Conservation (phyloP, 1,284 basidiomycete genomes). For the Ganoderma boninense region DNA sequence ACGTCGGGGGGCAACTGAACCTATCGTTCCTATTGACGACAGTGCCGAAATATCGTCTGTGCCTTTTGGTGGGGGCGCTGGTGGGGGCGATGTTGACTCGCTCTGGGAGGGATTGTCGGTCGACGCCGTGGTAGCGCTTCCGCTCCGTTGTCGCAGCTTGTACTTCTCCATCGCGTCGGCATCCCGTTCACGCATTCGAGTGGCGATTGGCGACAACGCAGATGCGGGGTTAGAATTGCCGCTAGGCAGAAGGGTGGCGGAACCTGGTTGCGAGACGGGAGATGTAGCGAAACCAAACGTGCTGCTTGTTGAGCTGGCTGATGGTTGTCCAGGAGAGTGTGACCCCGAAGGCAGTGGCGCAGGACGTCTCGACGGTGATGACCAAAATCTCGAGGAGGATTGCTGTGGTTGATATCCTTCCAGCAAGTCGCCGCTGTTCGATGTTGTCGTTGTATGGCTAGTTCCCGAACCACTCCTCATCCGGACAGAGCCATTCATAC, state of each 20-base stretch:
- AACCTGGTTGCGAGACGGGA: constrained; percentile 49
- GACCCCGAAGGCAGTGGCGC: constrained; percentile 42
- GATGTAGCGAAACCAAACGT: constrained; percentile 54
- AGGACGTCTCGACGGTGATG: constrained; percentile 41
- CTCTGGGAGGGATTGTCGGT: constrained; percentile 73
- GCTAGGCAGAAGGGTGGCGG: constrained; percentile 42
- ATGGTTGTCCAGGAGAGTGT: constrained; percentile 64
- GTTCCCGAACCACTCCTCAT: constrained; percentile 84
- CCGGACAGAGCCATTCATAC: constrained; percentile 49
- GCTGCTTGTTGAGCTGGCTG: constrained; percentile 54
- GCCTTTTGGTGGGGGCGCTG: constrained; percentile 56
- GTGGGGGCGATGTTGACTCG: constrained; percentile 56
- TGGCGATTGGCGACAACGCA: constrained; percentile 75
- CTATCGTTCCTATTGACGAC: constrained; percentile 55
- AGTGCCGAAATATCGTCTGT: constrained; percentile 64
- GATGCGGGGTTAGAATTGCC: constrained; percentile 49
- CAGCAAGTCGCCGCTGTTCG: constrained; percentile 74
- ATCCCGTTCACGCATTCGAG: constrained; percentile 80
- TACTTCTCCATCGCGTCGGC: constrained; percentile 88
- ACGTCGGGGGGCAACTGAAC: constrained; percentile 63
- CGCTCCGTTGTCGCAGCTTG: constrained; percentile 78
- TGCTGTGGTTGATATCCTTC: constrained; percentile 43
- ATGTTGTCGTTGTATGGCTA: constrained; percentile 75
- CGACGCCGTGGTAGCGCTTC: constrained; percentile 73
- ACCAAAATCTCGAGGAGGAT: constrained; percentile 50